These are phyloP conservation scores for Penicillium sp. DNA, from an alignment of 2,329 filamentous ascomycete species.

Conservation along the genomic window DNA sequence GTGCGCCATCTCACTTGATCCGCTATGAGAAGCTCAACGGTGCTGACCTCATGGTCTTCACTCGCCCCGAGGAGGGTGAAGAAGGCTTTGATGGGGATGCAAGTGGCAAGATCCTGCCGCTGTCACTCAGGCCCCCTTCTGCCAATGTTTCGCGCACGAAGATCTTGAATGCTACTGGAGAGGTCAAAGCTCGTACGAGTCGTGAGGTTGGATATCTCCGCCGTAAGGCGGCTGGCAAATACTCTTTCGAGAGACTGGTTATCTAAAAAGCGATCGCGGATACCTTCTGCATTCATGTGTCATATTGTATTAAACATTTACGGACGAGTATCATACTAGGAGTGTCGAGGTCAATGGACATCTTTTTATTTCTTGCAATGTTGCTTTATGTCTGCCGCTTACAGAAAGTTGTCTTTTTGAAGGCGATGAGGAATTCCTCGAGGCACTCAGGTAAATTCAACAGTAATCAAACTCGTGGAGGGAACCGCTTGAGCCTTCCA, in stretches of 20 bases:
- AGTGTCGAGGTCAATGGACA: constrained; percentile 14
- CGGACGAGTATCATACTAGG: constrained; percentile 21
- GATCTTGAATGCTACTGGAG: constrained; percentile 65
- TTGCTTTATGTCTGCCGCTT: not conserved
- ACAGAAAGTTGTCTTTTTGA: too few species aligned
- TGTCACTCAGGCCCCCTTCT: constrained; percentile 67
- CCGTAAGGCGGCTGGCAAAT: constrained; percentile 77
- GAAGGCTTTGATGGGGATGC: constrained; percentile 35
- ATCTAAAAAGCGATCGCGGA: constrained; percentile 49
- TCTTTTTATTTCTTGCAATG: not conserved
- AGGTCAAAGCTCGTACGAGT: constrained; percentile 67
- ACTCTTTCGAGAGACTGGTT: constrained; percentile 77
- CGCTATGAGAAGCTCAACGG: constrained; percentile 43
- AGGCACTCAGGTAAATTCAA: not conserved
- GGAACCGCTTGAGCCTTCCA: not conserved
- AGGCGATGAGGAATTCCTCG: too few species aligned
- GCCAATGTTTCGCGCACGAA: constrained; percentile 48
- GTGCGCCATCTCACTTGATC: constrained; percentile 27
- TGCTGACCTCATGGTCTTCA: constrained; percentile 39
- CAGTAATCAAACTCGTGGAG: not conserved
- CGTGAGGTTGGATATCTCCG: constrained; percentile 76
- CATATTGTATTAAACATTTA: constrained; percentile 21
- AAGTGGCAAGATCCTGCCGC: constrained; percentile 59
- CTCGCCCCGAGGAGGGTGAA: constrained; percentile 28
- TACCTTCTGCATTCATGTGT: constrained; percentile 26